Percentiles rank a stretch among this genome's conserved stretches.
phyloP scores from a whole-genome alignment of 225 moss, liverwort and hornwort species.

The Takakia lepidozioides region DNA sequence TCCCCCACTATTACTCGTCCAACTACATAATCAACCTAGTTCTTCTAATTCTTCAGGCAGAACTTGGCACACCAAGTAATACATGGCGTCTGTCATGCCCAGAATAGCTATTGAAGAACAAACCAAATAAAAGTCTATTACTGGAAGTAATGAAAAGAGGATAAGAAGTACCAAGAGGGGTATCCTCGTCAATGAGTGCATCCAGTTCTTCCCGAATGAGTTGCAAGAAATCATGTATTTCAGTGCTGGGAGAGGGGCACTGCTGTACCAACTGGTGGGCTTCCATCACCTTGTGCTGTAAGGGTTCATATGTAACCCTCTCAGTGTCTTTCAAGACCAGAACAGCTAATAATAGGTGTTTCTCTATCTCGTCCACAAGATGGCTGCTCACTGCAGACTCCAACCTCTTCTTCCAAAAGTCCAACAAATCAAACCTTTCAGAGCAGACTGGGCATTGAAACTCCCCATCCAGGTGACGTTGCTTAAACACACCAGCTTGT shows the following conservation, averaged over 20 bases:
- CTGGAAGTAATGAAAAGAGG: no score
- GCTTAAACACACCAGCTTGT: slow-evolving; percentile 26
- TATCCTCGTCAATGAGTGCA: neutral
- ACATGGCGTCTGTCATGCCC: no score
- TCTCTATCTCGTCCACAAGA: slow-evolving; percentile 1
- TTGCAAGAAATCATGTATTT: slow-evolving; percentile 2
- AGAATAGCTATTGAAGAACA: no score
- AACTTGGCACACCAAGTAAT: no score
- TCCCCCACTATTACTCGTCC: no score
- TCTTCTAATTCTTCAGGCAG: no score
- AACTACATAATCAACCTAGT: no score
- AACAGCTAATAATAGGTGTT: slow-evolving; percentile 3
- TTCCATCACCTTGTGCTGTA: slow-evolving; percentile 3
- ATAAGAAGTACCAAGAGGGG: neutral
- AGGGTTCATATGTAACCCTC: neutral
- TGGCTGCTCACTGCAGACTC: neutral
- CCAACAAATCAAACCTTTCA: slow-evolving; percentile 17
- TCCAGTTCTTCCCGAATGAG: slow-evolving; percentile 6
- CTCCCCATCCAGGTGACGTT: slow-evolving; percentile 19
- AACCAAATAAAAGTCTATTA: no score
- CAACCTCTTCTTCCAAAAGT: slow-evolving; percentile 13
- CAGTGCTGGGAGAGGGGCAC: neutral
- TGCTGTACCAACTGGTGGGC: slow-evolving; percentile 3
- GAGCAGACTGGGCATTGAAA: slow-evolving; percentile 29
- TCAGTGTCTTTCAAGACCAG: slow-evolving; percentile 3